Conservation (phyloP, 768 basidiomycete genomes). For the Russula griseocarnosa region DNA sequence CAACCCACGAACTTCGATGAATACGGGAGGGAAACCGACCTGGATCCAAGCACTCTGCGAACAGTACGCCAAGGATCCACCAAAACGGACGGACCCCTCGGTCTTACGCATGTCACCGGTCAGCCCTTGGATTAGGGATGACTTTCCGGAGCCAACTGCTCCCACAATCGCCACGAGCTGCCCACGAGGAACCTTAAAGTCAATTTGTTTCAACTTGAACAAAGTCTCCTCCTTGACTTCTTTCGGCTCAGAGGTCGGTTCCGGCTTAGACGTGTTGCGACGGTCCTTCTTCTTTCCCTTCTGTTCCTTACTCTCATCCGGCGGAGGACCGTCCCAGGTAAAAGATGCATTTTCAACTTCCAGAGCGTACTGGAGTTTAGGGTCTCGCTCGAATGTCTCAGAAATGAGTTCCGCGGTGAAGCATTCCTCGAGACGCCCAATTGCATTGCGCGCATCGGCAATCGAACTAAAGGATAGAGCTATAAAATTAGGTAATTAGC, state of each 20-base stretch:
- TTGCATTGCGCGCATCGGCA: constrained; percentile 80
- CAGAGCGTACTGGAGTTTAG: constrained; percentile 56
- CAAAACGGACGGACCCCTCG: constrained; percentile 62
- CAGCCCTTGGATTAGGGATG: constrained; percentile 66
- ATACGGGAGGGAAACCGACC: constrained; percentile 34
- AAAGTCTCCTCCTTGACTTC: constrained; percentile 37
- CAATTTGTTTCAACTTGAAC: constrained; percentile 64
- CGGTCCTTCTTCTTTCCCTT: constrained; percentile 21
- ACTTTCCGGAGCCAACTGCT: constrained; percentile 69
- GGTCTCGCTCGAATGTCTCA: constrained; percentile 54
- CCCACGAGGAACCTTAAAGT: constrained; percentile 67
- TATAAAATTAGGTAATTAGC: constrained; percentile 32
- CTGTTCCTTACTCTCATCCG: constrained; percentile 37
- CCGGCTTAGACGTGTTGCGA: constrained; percentile 19
- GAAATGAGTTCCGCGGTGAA: constrained; percentile 79
- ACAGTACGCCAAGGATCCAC: constrained; percentile 76
- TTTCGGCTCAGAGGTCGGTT: constrained; percentile 28
- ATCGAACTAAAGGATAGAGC: constrained; percentile 71
- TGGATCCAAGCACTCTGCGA: constrained; percentile 92
- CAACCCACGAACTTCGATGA: constrained; percentile 4
- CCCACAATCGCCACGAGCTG: constrained; percentile 80
- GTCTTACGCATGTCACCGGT: constrained; percentile 81
- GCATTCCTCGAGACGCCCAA: constrained; percentile 68
- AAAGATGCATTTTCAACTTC: constrained; percentile 67
- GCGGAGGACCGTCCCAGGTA: constrained; percentile 80